Percentiles rank a stretch among this genome's conserved stretches.
Conservation (phyloP, 1,284 basidiomycete genomes). For the Trichosporon coremiiforme region DNA sequence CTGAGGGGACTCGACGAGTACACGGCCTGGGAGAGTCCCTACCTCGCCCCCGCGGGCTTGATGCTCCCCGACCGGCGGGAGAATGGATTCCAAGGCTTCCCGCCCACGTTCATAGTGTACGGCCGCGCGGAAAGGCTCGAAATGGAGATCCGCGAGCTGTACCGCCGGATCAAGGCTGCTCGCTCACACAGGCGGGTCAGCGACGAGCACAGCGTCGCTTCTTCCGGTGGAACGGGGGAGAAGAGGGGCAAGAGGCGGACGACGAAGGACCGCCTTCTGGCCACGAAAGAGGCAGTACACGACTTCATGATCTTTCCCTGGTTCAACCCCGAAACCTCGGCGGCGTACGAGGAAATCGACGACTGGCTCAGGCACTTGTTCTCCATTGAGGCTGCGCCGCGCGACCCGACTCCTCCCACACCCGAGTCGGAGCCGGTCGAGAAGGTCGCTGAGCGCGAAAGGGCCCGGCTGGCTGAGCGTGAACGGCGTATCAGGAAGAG, state of each 20-base stretch:
- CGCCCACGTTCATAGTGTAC: conserved; percentile 47
- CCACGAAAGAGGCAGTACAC: conserved; percentile 44
- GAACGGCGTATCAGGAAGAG: background rate
- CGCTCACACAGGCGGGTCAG: conserved; percentile 20
- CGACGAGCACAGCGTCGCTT: background rate
- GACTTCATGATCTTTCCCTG: conserved; percentile 54
- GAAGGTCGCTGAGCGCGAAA: background rate
- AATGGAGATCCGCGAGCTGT: conserved; percentile 43
- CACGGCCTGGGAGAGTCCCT: conserved; percentile 42
- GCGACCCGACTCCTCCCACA: background rate
- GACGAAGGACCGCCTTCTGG: conserved; percentile 35
- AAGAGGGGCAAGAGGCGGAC: background rate
- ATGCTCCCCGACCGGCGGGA: conserved; percentile 32
- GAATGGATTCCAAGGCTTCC: conserved; percentile 41
- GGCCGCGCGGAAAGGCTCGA: conserved; percentile 50
- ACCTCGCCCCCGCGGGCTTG: conserved; percentile 47
- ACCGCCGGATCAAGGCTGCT: conserved; percentile 36
- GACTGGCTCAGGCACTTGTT: conserved; percentile 45
- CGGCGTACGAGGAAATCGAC: conserved; percentile 44
- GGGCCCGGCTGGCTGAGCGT: background rate
- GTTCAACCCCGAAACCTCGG: conserved; percentile 45
- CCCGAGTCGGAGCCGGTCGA: background rate
- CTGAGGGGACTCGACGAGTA: conserved; percentile 42
- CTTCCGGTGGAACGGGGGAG: background rate
- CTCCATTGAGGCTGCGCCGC: conserved; percentile 21